Conservation (phyloP, 192 early-diverging fungal genomes). For the Diversispora epigaea region DNA sequence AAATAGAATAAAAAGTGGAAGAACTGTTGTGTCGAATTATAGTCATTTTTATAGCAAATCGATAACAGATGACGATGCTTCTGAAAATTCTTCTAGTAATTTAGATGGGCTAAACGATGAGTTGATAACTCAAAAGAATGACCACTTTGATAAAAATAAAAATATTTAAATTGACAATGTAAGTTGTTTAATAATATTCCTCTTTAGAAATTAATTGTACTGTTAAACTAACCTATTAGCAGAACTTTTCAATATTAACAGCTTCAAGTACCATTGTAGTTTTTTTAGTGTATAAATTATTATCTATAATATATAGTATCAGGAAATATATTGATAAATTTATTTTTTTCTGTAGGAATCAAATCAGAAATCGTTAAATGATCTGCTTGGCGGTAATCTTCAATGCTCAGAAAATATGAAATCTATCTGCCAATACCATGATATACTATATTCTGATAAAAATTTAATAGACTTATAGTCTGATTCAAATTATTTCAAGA, state of each 20-base stretch:
- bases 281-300: constrained; percentile 1
- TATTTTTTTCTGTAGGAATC: constrained; percentile 23
- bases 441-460: background rate
- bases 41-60: too few species aligned
- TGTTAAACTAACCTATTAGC: constrained; percentile 19
- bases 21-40: too few species aligned
- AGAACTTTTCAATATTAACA: constrained; percentile 7
- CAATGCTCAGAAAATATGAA: constrained; percentile 25
- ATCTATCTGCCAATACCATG: constrained; percentile 16
- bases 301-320: background rate
- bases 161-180: constrained; percentile 15
- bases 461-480: constrained; percentile 4
- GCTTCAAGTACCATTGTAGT: constrained; percentile 12
- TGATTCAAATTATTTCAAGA: constrained; percentile 13
- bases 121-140: constrained; percentile 7
- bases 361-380: constrained; percentile 21
- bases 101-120: constrained; percentile 16
- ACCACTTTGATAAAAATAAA: constrained; percentile 14
- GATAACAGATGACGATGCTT: too few species aligned
- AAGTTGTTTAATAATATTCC: constrained; percentile 19
- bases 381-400: constrained; percentile 15
- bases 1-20: too few species aligned
- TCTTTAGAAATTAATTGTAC: constrained; percentile 15
- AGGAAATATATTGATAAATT: constrained; percentile 20
- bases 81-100: background rate